phyloP scores from a whole-genome alignment of 1,284 basidiomycete genomes.

The Ceratobasidium sp. region DNA sequence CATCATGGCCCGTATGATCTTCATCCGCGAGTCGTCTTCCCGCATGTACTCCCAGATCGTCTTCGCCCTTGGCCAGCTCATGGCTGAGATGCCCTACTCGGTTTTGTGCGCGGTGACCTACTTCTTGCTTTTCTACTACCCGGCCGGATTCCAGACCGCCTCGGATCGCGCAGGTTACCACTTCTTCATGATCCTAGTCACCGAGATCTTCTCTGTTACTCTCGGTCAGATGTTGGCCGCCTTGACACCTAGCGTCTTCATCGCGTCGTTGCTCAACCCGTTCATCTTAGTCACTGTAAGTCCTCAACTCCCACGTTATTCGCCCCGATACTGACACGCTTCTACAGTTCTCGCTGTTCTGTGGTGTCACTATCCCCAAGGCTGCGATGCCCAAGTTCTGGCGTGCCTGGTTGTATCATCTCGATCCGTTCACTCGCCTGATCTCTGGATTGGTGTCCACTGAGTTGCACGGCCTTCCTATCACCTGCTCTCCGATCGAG shows the following conservation, averaged over 20 bases:
- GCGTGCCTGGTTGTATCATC: conserved; percentile 74
- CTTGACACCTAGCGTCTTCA: conserved; percentile 72
- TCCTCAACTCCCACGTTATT: background rate
- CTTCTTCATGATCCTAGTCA: conserved; percentile 70
- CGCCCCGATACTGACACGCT: conserved; percentile 65
- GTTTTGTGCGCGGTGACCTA: conserved; percentile 74
- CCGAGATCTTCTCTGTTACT: conserved; percentile 34
- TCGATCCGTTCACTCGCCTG: conserved; percentile 65
- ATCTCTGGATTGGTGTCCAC: conserved; percentile 77
- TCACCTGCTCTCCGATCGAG: conserved; percentile 72
- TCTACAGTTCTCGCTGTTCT: conserved; percentile 76
- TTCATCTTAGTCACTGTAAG: conserved; percentile 37
- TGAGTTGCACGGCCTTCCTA: conserved; percentile 75
- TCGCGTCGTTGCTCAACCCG: conserved; percentile 43
- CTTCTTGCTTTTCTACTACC: conserved; percentile 67
- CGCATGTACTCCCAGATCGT: conserved; percentile 80
- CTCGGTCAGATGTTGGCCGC: conserved; percentile 64
- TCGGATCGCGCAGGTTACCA: conserved; percentile 73
- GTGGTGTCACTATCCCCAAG: conserved; percentile 75
- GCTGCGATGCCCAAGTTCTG: conserved; percentile 67
- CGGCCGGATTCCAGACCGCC: conserved; percentile 75
- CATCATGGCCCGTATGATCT: conserved; percentile 76
- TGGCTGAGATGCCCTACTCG: conserved; percentile 84
- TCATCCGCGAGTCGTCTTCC: conserved; percentile 72
- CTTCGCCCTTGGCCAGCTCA: conserved; percentile 81